These are phyloP conservation scores for Phialophora macrospora DNA, from an alignment of 2,329 filamentous ascomycete genomes.

Conservation along the genomic window DNA sequence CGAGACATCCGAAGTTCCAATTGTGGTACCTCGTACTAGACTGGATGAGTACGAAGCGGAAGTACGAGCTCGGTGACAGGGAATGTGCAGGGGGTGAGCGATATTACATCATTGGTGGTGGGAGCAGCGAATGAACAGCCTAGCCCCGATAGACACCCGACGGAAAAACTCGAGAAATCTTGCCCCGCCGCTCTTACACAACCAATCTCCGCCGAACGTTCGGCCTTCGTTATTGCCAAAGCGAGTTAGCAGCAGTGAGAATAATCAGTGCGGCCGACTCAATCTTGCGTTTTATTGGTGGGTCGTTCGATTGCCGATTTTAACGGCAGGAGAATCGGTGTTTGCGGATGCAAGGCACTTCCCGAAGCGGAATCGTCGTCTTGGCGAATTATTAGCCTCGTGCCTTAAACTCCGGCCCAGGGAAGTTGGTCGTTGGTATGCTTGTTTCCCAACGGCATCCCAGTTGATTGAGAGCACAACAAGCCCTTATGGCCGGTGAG, in stretches of 20 bases:
- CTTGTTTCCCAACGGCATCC: not conserved
- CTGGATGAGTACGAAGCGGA: not conserved
- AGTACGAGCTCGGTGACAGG: no score
- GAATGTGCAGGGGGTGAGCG: no score
- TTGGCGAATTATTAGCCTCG: not conserved
- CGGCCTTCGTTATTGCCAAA: no score
- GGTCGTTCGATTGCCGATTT: not conserved
- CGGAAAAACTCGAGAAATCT: not conserved
- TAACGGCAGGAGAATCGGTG: conserved; percentile 2
- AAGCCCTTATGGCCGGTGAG: not conserved
- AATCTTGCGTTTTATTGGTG: not conserved
- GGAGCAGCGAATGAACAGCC: not conserved
- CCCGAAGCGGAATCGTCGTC: not conserved
- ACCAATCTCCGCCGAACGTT: no score
- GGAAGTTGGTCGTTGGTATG: not conserved
- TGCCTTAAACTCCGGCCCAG: not conserved
- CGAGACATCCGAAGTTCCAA: not conserved
- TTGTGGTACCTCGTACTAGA: not conserved
- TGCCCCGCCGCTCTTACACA: not conserved
- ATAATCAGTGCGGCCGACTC: not conserved
- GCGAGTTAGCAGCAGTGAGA: not conserved
- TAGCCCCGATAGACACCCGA: not conserved
- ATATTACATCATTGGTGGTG: not conserved
- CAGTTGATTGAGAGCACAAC: not conserved
- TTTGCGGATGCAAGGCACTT: conserved; percentile 14